Evolutionary conservation across 805 yeast species (phyloP), one percentile per base, ranked within the genome.

Genomic region (Zygosaccharomyces lentus): DNA sequence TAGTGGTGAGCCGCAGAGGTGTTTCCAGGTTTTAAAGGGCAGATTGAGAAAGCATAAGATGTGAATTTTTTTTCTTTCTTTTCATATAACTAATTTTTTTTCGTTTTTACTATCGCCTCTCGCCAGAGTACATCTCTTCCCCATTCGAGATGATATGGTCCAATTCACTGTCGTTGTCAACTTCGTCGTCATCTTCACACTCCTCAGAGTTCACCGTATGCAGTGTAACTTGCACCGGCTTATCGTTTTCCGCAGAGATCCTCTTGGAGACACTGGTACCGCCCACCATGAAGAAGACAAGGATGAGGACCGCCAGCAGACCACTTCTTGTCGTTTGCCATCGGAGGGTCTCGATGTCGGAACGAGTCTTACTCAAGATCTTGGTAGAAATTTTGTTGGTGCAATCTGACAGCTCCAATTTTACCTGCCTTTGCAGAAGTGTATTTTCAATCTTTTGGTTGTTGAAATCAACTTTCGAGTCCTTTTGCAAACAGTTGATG

Each of bases 321-420:
- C 97, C 97, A 62, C 93, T 78, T 46, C 96, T 74, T 1, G 96
- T 89, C 37, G 91, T 80, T 59, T 87, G 88, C 99, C 99, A 91
- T 56, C 98, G 74, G 50, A 91, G 73, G 48, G 82, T 80, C 66
- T 91, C 99, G 47, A 88, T 86, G 46, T 88, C 93, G 0, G 93
- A 82, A 59, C 87, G 80, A 61, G 89, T 77, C 6, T 87, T 93
- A 27, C 93, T 81, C 50, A 82, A 80, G 54, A 93, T 74, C 54
- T 85, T 85, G 4, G 93, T 85, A 19, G 86, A 79, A 48, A 91
- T 90, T 54, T 87, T 82, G 66, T 88, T 89, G 54, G 85, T 82
- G 37, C 91, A 75, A 58, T 86, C 96, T 59, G 87, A 95, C 44
- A 89, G 80, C 51, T 77, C 76, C 51, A 86, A 68, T 59, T 82